Base-by-base conservation (phyloP, 2,329 filamentous ascomycete genomes). In the Aureobasidium vineae region DNA sequence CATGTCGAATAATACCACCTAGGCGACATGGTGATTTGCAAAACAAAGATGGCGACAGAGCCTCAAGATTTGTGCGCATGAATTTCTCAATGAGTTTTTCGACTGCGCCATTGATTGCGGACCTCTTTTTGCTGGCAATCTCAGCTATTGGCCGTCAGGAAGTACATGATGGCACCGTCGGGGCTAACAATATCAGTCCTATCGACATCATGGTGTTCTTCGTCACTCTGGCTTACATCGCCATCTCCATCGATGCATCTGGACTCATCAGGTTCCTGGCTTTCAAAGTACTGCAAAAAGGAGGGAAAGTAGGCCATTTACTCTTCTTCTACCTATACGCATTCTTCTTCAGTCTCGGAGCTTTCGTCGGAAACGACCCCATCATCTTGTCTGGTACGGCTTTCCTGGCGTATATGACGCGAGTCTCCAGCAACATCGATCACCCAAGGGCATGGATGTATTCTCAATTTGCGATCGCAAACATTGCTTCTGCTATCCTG, bases 201-300 rank as follows among this genome's bases (percentile, higher is more conserved):
- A 82, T 90, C 70, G 88, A 91, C 68, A 90, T 91, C 68, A 90
- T 91, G 87, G 77, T 82, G 19, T 91, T 91, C 77, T 91, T 92
- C 77, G 79, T 91, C 50, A 89, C 88, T 0, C 75, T 90, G 50
- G 89, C 89, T 2, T 92, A 91, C 71, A 90, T 91, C 67, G 89
- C 89, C 54, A 90, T 92, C 53, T 91, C 88, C 0, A 90, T 91
- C 67, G 89, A 91, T 70, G 88, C 89, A 2, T 91, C 89, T 0
- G 89, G 89, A 3, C 79, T 91, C 19, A 90, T 91, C 71, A 80
- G 88, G 65, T 91, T 82, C 69, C 74, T 91, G 26, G 88, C 89
- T 0, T 90, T 90, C 79, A 89, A 85, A 68, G 88, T 91, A 0
- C 79, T 91, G 2, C 82, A 88, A 66, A 86, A 84, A 77, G 88